phyloP scores from a whole-genome alignment of 176 grass and related monocot genomes.

The Phragmites australis region DNA sequence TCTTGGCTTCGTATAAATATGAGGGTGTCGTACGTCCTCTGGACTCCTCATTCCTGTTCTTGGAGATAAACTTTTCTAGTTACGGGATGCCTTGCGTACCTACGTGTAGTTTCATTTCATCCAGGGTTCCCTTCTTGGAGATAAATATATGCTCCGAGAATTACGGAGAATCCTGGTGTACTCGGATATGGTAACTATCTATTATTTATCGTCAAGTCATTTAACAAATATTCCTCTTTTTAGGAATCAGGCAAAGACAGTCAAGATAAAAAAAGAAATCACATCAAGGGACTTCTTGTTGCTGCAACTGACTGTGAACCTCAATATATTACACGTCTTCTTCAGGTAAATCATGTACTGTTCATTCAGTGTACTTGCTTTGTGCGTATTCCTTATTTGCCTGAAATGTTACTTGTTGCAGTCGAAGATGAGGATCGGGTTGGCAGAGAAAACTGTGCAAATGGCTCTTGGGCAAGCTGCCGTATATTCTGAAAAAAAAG shows the following conservation, averaged over 20 bases:
- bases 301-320: slow-evolving; percentile 93
- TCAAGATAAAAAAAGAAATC: slow-evolving; percentile 97
- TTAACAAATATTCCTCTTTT: slow-evolving; percentile 10
- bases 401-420: slow-evolving; percentile 47
- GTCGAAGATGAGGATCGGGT: slow-evolving; percentile 98
- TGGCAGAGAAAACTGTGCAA: slow-evolving; percentile 98
- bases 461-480: slow-evolving; percentile 85
- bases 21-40: no score
- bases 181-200: no score
- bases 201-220: no score
- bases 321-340: slow-evolving; percentile 91
- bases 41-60: no score
- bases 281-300: slow-evolving; percentile 98
- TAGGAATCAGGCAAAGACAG: slow-evolving; percentile 97
- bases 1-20: no score
- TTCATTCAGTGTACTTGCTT: slow-evolving; percentile 15
- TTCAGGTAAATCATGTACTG: slow-evolving; percentile 67
- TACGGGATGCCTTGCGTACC: no score
- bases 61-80: no score
- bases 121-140: no score
- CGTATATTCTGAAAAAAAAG: slow-evolving; percentile 64
- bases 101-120: no score
- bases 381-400: slow-evolving; percentile 1
- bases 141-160: no score
- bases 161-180: no score